phyloP scores from a whole-genome alignment of 2,329 filamentous ascomycete species.

The Penicillium glabrum region DNA sequence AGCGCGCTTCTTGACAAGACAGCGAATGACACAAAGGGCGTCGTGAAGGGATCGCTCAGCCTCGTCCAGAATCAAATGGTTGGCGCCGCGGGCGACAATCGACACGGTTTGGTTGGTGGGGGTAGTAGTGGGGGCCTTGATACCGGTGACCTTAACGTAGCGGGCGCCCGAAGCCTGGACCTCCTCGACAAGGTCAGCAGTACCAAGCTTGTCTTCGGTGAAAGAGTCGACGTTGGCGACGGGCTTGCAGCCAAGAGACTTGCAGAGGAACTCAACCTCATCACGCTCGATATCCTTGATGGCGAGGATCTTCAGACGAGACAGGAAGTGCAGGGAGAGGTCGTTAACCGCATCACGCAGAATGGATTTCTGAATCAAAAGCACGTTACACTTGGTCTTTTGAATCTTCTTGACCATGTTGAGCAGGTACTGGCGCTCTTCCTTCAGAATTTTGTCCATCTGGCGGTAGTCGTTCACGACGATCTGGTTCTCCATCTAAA shows the following conservation, averaged over 20 bases:
- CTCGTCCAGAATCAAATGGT: slow-evolving; percentile 91
- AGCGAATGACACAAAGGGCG: slow-evolving; percentile 94
- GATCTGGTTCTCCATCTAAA: slow-evolving; percentile 97
- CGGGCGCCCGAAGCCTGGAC: slow-evolving; percentile 81
- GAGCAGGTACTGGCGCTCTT: slow-evolving; percentile 94
- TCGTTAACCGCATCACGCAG: slow-evolving; percentile 97
- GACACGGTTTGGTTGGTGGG: slow-evolving; percentile 78
- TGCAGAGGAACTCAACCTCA: slow-evolving; percentile 99
- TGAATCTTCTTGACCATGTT: slow-evolving; percentile 99
- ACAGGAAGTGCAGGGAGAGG: slow-evolving; percentile 92
- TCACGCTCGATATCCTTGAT: slow-evolving; percentile 98
- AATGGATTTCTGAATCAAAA: slow-evolving; percentile 98
- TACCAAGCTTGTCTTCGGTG: slow-evolving; percentile 95
- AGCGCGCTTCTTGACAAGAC: slow-evolving; percentile 99
- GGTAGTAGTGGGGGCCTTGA: slow-evolving; percentile 65
- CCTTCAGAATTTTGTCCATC: slow-evolving; percentile 99
- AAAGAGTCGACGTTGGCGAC: slow-evolving; percentile 98
- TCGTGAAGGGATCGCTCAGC: slow-evolving; percentile 96
- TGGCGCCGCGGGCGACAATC: slow-evolving; percentile 91
- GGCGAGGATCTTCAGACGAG: slow-evolving; percentile 91
- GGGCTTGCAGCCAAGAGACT: slow-evolving; percentile 97
- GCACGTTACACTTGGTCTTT: slow-evolving; percentile 98
- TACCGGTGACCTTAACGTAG: slow-evolving; percentile 92
- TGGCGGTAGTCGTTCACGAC: slow-evolving; percentile 99
- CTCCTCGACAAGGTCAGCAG: slow-evolving; percentile 92